A percentile compares a stretch with the other conserved stretches of the same genome.
These are phyloP conservation scores for Acanthamoeba lenticulata DNA, from an alignment of 208 protist genomes.

Conservation along the genomic window DNA sequence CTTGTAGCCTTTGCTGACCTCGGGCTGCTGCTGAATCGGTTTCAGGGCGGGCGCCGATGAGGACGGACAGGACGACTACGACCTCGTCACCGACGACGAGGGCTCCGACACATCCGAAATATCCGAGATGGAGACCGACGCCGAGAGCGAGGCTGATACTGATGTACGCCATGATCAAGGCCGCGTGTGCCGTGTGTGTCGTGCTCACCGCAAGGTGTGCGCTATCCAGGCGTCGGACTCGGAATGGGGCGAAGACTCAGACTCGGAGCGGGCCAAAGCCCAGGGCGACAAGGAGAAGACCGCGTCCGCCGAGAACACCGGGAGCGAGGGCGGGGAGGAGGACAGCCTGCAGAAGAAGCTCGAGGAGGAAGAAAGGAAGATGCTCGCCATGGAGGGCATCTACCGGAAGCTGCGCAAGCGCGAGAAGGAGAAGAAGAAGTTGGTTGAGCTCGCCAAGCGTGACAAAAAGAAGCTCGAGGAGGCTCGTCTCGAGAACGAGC, in stretches of 20 bases:
- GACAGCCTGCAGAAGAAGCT: neutral
- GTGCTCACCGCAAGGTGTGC: neutral
- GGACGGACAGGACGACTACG: constrained; percentile 18
- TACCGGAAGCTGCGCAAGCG: constrained; percentile 20
- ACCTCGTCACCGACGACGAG: constrained; percentile 61
- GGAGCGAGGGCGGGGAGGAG: neutral
- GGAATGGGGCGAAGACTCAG: neutral
- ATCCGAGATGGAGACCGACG: neutral
- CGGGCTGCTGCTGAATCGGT: neutral
- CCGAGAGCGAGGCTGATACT: neutral
- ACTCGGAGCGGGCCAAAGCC: neutral
- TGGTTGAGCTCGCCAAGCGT: neutral
- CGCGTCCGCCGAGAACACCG: too few relatives aligned
- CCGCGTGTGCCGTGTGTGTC: neutral
- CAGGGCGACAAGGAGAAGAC: neutral
- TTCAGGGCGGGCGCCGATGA: neutral
- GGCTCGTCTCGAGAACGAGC: neutral
- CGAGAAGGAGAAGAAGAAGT: constrained; percentile 54
- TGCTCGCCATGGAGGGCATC: neutral
- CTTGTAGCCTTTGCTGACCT: neutral
- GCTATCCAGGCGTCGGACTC: neutral
- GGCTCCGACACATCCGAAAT: constrained; percentile 25
- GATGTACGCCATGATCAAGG: neutral
- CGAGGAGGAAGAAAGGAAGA: constrained; percentile 46
- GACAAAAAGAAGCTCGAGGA: constrained; percentile 39